Evolutionary conservation across 2,329 filamentous ascomycete species (phyloP).

Genomic region (Penicillium sp.): DNA sequence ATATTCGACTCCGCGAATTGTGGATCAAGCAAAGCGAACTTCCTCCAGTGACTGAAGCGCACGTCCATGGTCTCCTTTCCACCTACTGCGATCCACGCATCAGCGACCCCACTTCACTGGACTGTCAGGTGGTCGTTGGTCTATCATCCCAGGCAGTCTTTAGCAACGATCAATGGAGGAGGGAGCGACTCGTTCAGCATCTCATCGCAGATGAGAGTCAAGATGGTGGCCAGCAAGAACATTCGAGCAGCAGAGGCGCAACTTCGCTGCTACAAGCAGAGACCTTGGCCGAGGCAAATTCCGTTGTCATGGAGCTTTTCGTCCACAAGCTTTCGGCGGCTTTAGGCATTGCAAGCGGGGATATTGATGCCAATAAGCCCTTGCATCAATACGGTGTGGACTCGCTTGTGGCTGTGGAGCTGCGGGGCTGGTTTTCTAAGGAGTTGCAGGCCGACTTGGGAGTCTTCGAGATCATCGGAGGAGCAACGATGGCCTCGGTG

Average conservation of each 20-base stretch:
- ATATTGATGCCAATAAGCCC: conserved; percentile 32
- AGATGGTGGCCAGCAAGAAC: not conserved
- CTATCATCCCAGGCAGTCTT: not conserved
- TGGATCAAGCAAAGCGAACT: not conserved
- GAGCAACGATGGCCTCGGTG: conserved; percentile 1
- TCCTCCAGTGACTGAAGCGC: conserved; percentile 5
- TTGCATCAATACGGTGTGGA: conserved; percentile 41
- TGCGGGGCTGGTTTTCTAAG: conserved; percentile 43
- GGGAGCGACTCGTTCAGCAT: not conserved
- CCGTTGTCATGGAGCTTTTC: conserved; percentile 26
- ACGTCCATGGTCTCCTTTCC: conserved; percentile 19
- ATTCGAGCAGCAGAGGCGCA: not conserved
- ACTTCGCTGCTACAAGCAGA: not conserved
- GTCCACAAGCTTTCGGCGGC: conserved; percentile 33
- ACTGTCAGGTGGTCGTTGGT: conserved; percentile 1
- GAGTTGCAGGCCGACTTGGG: conserved; percentile 35
- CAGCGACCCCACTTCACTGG: not conserved
- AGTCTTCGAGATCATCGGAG: conserved; percentile 45
- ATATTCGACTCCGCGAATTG: not conserved
- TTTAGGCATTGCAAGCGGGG: conserved; percentile 31
- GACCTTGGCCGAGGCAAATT: conserved; percentile 1
- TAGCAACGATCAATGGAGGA: conserved; percentile 1
- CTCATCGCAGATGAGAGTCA: not conserved
- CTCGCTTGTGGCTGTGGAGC: conserved; percentile 48
- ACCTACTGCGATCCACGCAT: not conserved